Base-by-base conservation (phyloP, 257 asterid species). In the Solanum clarkiae region DNA sequence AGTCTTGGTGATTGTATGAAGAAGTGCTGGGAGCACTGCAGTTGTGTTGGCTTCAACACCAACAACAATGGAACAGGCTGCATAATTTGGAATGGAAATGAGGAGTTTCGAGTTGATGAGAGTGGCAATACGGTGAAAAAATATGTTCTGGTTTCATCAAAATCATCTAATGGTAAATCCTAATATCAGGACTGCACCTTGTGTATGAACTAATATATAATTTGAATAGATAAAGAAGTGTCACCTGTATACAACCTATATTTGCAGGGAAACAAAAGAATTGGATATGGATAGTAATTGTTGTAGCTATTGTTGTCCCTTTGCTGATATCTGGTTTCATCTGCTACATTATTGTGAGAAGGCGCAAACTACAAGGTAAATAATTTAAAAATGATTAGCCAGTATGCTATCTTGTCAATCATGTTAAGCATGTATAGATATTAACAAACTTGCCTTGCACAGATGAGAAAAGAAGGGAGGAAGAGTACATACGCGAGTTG, bases 401-500 rank as follows among this genome's bases (percentile, higher is more conserved):
- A 56, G 80, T 12, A 82, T 0, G 57, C 0, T n/a, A 0, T 74
- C n/a, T 45, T n/a, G 18, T 13, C 0, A 74, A 22, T n/a, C n/a
- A 74, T 45, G 20, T 22, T 11, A 45, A 72, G 17, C 56, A 74
- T 74, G 40, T n/a, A 7, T 72, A 3, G 11, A 45, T 45, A 45
- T 74, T 40, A 44, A 13, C 40, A n/a, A 44, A 74, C 81, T 74
- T 13, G 0, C 12, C n/a, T 74, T 45, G 11, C 59, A 74, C 65
- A 72, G 77, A 89, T 92, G 86, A 82, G 89, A 83, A 85, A 80
- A 24, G 84, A 85, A 54, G 81, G 80, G 87, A 80, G 60, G 84
- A 88, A 56, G 88, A 86, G 56, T 88, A 79, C 69, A 45, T 86
- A 70, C 85, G 44, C 15, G 70, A 69, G 49, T 44, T 86, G 49